Evolutionary conservation across 805 yeast species (phyloP).

Genomic region (Candida schatavii): DNA sequence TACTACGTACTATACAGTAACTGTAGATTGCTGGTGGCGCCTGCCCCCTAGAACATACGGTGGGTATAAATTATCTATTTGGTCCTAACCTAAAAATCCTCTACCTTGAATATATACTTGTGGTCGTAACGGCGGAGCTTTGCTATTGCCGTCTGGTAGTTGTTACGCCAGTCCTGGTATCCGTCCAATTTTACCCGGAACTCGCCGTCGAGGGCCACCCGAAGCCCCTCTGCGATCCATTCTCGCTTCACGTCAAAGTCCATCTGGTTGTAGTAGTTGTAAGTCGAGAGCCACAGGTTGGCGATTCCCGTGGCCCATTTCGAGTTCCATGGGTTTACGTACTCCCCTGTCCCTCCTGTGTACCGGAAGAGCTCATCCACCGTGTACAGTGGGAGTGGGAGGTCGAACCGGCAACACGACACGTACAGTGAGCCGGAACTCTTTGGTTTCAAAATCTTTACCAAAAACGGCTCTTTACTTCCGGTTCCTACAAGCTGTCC

Average conservation of each 20-base stretch:
- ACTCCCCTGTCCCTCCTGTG: conserved; percentile 13
- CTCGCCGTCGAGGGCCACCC: conserved; percentile 22
- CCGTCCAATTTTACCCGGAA: conserved; percentile 30
- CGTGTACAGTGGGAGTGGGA: conserved; percentile 31
- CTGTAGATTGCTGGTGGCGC: no score
- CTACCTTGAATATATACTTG: conserved; percentile 34
- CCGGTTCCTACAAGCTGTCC: conserved; percentile 24
- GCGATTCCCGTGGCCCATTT: conserved; percentile 33
- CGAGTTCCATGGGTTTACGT: conserved; percentile 32
- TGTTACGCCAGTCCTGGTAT: conserved; percentile 37
- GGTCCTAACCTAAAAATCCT: conserved; percentile 37
- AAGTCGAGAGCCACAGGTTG: conserved; percentile 24
- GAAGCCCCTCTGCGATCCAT: conserved; percentile 36
- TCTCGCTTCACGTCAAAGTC: conserved; percentile 22
- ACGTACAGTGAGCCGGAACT: conserved; percentile 27
- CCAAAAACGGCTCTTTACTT: conserved; percentile 29
- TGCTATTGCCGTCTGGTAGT: conserved; percentile 26
- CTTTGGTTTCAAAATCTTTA: conserved; percentile 38
- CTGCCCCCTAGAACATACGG: no score
- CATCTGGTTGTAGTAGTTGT: conserved; percentile 34
- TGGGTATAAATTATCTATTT: no score
- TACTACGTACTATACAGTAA: no score
- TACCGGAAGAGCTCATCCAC: conserved; percentile 26
- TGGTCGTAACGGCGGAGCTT: conserved; percentile 28
- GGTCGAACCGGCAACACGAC: conserved; percentile 32